phyloP scores from a whole-genome alignment of 2,329 filamentous ascomycete species.

The Clonostachys solani region DNA sequence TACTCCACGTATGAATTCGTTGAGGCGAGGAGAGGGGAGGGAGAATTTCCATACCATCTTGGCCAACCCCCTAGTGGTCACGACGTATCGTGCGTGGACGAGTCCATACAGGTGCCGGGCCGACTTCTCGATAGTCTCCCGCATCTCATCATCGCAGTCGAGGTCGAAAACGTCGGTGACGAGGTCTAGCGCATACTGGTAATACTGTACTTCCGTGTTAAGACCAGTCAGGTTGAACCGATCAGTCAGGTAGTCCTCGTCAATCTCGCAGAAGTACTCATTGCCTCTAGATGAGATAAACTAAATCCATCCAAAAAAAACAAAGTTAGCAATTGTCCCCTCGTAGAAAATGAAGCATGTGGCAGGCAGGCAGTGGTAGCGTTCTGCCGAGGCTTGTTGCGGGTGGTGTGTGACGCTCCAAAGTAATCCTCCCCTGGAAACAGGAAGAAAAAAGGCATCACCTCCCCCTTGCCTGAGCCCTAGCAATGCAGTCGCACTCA shows the following conservation, averaged over 20 bases:
- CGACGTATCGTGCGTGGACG: slow-evolving; percentile 94
- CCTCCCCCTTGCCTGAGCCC: too few species aligned
- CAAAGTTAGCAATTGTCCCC: background rate
- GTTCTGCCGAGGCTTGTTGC: background rate
- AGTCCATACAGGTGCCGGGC: slow-evolving; percentile 93
- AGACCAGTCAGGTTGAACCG: slow-evolving; percentile 97
- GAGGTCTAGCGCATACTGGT: slow-evolving; percentile 96
- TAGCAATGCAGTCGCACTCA: slow-evolving; percentile 46
- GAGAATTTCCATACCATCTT: slow-evolving; percentile 74
- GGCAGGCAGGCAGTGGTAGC: slow-evolving; percentile 1
- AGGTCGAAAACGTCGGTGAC: slow-evolving; percentile 98
- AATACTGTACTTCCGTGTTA: slow-evolving; percentile 97
- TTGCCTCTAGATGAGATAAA: slow-evolving; percentile 97
- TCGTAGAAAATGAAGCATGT: background rate
- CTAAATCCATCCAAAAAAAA: slow-evolving; percentile 41
- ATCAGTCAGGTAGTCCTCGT: slow-evolving; percentile 97
- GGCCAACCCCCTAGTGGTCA: slow-evolving; percentile 85
- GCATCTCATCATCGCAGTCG: slow-evolving; percentile 97
- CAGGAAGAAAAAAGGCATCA: background rate
- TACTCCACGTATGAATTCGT: background rate
- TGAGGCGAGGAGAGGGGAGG: slow-evolving; percentile 1
- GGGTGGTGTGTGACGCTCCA: background rate
- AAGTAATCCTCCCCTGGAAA: background rate
- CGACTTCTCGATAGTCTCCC: slow-evolving; percentile 96
- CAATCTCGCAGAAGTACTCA: slow-evolving; percentile 99